phyloP scores from a whole-genome alignment of 495 filamentous ascomycete genomes.

The Arthonia radiata region DNA sequence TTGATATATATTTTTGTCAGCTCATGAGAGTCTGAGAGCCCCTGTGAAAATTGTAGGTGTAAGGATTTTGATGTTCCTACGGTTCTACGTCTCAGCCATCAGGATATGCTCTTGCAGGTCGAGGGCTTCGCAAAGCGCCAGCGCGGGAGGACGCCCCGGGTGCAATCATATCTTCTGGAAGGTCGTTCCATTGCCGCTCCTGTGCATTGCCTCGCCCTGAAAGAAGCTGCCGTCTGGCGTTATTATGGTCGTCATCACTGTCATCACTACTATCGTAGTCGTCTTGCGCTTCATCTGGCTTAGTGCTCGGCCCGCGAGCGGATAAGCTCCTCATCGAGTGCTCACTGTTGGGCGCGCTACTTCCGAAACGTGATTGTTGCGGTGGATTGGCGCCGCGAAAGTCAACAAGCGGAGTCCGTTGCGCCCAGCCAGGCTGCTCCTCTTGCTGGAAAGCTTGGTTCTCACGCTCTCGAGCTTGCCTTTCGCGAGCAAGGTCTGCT shows the following conservation, averaged over 20 bases:
- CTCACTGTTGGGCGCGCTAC: not conserved
- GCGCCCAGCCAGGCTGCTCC: not conserved
- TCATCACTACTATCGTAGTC: not conserved
- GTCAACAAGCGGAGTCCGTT: not conserved
- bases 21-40: no score
- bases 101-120: no score
- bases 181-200: no score
- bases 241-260: slow-evolving; percentile 5
- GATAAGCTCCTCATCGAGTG: not conserved
- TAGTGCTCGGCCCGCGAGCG: not conserved
- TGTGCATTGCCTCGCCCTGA: no score
- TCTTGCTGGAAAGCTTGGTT: not conserved
- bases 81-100: no score
- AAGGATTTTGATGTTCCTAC: no score
- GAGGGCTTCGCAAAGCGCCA: no score
- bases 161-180: no score
- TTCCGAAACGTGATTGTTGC: not conserved
- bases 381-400: slow-evolving; percentile 5
- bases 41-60: no score
- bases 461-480: slow-evolving; percentile 3
- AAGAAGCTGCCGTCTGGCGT: slow-evolving; percentile 9
- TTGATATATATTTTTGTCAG: no score
- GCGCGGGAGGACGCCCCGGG: no score
- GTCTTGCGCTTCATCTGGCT: not conserved
- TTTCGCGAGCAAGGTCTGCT: slow-evolving; percentile 9